A percentile compares a stretch with the other conserved stretches of the same genome.
Conservation (phyloP, 495 filamentous ascomycete species). For the Xylaria telfairii region DNA sequence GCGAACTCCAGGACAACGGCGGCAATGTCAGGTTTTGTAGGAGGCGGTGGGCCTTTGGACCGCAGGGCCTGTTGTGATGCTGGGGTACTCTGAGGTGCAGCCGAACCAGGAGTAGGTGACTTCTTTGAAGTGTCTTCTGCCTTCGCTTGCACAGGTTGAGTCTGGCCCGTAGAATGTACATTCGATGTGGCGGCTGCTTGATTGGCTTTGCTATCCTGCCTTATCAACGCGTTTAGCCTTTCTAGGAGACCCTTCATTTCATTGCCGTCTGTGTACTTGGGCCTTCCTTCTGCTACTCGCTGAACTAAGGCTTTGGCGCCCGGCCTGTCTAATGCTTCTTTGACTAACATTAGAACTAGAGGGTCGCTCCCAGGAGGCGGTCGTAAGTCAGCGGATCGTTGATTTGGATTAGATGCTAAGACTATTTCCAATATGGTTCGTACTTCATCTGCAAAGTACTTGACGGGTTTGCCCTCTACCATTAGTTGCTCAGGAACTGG, state of each 20-base stretch:
- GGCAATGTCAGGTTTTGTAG: constrained; percentile 66
- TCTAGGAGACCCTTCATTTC: constrained; percentile 53
- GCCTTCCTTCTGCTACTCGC: constrained; percentile 48
- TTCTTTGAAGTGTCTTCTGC: constrained; percentile 33
- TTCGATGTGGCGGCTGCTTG: constrained; percentile 29
- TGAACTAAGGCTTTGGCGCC: constrained; percentile 46
- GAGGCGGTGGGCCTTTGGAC: constrained; percentile 60
- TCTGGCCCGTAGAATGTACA: constrained; percentile 22
- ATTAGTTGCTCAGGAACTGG: constrained; percentile 52
- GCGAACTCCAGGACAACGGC: constrained; percentile 86
- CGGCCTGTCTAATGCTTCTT: constrained; percentile 48
- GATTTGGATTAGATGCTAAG: constrained; percentile 50
- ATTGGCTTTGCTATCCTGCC: constrained; percentile 34
- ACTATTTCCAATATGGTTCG: constrained; percentile 55
- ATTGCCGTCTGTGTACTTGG: constrained; percentile 49
- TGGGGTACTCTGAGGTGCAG: constrained; percentile 38
- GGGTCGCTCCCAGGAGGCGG: constrained; percentile 50
- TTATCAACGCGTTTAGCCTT: constrained; percentile 36
- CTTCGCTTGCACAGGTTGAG: constrained; percentile 36
- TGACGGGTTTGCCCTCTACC: constrained; percentile 51
- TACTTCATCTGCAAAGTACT: constrained; percentile 57
- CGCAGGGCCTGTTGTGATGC: constrained; percentile 50
- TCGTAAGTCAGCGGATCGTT: constrained; percentile 47
- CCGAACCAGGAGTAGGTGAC: constrained; percentile 31
- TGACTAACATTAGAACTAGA: constrained; percentile 51